These are phyloP conservation scores for Agarophyton chilense DNA, from an alignment of 23 red algal genomes.

Conservation along the genomic window DNA sequence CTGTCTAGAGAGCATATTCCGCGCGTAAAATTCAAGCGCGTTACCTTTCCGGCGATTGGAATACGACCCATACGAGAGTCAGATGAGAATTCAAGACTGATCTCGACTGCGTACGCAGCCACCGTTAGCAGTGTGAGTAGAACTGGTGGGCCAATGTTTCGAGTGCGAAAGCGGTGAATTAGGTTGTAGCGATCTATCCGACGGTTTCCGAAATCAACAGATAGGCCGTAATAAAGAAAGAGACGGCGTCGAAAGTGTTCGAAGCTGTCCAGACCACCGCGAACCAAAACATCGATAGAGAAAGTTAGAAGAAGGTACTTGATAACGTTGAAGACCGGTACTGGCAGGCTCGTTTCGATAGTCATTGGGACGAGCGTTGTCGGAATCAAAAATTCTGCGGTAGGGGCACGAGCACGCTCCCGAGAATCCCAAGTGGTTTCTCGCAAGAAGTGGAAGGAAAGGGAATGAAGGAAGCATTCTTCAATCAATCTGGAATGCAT, in stretches of 20 bases:
- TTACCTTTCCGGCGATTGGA: not conserved
- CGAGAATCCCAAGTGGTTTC: too few species aligned
- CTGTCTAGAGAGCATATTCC: too few species aligned
- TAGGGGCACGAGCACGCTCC: too few species aligned
- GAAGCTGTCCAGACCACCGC: not conserved
- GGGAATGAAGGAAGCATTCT: too few species aligned
- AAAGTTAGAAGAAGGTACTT: not conserved
- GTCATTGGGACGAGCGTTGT: too few species aligned
- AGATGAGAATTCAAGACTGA: not conserved
- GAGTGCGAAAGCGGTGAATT: not conserved
- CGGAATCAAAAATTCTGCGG: too few species aligned
- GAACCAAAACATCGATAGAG: not conserved
- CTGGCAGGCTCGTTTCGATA: not conserved
- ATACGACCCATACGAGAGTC: not conserved
- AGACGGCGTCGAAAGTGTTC: not conserved
- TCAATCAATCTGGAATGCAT: too few species aligned
- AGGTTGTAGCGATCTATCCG: constrained; percentile 3
- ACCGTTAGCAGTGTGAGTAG: not conserved
- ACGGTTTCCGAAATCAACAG: not conserved
- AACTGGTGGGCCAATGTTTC: not conserved
- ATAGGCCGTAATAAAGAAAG: not conserved
- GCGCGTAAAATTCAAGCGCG: too few species aligned
- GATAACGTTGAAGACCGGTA: not conserved
- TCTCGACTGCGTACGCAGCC: not conserved
- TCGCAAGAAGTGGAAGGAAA: too few species aligned